These are phyloP conservation scores for Colletotrichum trifolii DNA, from an alignment of 2,329 filamentous ascomycete genomes.

Conservation along the genomic window DNA sequence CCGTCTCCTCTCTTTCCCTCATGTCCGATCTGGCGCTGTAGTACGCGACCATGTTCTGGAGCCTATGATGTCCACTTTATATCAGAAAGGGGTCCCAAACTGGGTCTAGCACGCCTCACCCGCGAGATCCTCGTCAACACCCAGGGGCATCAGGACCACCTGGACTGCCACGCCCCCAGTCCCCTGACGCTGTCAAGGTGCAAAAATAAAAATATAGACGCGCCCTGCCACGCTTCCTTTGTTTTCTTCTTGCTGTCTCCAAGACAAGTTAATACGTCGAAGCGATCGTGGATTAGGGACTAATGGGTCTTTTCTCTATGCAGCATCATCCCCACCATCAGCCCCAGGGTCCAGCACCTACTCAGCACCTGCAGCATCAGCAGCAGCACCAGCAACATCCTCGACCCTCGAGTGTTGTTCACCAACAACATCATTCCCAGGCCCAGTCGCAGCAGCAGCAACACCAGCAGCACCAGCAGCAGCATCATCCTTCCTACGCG, in stretches of 20 bases:
- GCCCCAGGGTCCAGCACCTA: constrained; percentile 76
- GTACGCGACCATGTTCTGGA: constrained; percentile 30
- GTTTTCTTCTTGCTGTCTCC: constrained; percentile 47
- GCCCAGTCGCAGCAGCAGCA: constrained; percentile 70
- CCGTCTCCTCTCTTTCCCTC: constrained; percentile 25
- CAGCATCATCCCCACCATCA: constrained; percentile 82
- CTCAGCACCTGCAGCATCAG: constrained; percentile 73
- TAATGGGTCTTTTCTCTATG: constrained; percentile 71
- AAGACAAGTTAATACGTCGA: constrained; percentile 42
- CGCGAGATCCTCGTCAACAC: constrained; percentile 58
- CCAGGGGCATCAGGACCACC: constrained; percentile 50
- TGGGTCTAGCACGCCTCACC: constrained; percentile 61
- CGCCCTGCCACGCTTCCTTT: constrained; percentile 52
- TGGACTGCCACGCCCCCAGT: constrained; percentile 46
- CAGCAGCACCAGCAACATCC: constrained; percentile 72
- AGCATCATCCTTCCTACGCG: constrained; percentile 75
- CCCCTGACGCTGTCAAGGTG: constrained; percentile 58
- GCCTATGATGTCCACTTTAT: constrained; percentile 37
- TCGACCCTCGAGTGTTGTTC: constrained; percentile 77
- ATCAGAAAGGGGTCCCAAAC: constrained; percentile 42
- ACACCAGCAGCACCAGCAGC: constrained; percentile 68
- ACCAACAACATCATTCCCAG: constrained; percentile 77
- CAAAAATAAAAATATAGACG: constrained; percentile 62
- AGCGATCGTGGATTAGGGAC: constrained; percentile 51
- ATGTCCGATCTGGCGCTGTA: constrained; percentile 38